These are phyloP conservation scores for Coemansia sp. DNA, from an alignment of 371 early-diverging fungal genomes.

Conservation along the genomic window DNA sequence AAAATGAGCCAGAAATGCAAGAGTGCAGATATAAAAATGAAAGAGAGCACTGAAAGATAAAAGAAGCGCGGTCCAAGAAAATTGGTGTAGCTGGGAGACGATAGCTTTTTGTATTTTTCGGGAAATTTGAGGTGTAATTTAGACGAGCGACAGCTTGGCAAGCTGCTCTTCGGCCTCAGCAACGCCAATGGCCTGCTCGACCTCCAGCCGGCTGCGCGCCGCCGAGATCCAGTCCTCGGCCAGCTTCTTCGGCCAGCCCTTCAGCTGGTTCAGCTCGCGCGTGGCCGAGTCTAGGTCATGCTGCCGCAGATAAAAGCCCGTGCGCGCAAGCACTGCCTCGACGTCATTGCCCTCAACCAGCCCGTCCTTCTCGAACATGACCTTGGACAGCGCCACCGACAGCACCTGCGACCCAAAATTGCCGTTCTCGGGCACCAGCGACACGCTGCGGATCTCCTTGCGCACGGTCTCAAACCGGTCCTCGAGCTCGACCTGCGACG, in stretches of 20 bases:
- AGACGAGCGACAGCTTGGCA: conserved; percentile 57
- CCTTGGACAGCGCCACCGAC: conserved; percentile 70
- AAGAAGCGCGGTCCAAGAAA: not conserved
- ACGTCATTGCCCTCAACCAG: conserved; percentile 84
- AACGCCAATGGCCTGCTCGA: conserved; percentile 86
- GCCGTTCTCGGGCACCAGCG: conserved; percentile 85
- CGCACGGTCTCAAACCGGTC: conserved; percentile 73
- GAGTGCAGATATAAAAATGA: not conserved
- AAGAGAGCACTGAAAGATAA: not conserved
- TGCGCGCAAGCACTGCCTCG: conserved; percentile 85
- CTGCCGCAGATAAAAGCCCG: conserved; percentile 71
- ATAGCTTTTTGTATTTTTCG: no score
- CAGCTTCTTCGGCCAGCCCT: conserved; percentile 89
- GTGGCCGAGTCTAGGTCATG: conserved; percentile 87
- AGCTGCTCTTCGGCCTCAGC: conserved; percentile 65
- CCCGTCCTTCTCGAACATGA: conserved; percentile 85
- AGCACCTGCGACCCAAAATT: conserved; percentile 81
- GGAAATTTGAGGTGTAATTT: not conserved
- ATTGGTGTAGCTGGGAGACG: no score
- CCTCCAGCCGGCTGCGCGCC: conserved; percentile 83
- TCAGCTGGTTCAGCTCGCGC: conserved; percentile 90
- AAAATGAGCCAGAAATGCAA: conserved; percentile 4
- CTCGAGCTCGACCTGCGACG: conserved; percentile 69
- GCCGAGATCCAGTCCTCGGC: conserved; percentile 87
- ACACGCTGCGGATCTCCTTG: conserved; percentile 73